Evolutionary conservation across 2,329 filamentous ascomycete species (phyloP).

Genomic region (Aspergillus uvarum): DNA sequence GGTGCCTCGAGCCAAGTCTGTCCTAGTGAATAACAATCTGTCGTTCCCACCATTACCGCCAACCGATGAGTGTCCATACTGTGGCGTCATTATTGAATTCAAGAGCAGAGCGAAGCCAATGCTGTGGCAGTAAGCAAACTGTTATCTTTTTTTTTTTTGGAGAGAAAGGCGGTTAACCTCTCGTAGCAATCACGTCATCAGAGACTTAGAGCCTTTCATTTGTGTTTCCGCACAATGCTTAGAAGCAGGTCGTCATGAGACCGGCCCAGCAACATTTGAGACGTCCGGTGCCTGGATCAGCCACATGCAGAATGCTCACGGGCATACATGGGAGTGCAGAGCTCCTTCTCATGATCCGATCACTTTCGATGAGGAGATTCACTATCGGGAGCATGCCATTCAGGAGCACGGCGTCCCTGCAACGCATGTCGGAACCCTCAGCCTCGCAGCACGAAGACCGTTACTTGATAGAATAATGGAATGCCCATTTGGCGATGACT

Average conservation of each 20-base stretch:
- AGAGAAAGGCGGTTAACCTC: slow-evolving; percentile 3
- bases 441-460: slow-evolving; percentile 28
- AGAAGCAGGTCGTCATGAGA: slow-evolving; percentile 4
- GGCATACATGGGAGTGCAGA: slow-evolving; percentile 31
- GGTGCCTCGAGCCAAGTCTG: slow-evolving; percentile 13
- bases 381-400: slow-evolving; percentile 28
- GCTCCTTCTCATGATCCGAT: slow-evolving; percentile 29
- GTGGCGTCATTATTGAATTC: slow-evolving; percentile 15
- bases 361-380: slow-evolving; percentile 24
- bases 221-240: slow-evolving; percentile 14
- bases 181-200: slow-evolving; percentile 12
- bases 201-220: slow-evolving; percentile 16
- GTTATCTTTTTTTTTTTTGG: not conserved
- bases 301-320: slow-evolving; percentile 27
- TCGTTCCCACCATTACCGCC: slow-evolving; percentile 16
- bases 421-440: slow-evolving; percentile 20
- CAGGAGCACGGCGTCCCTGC: slow-evolving; percentile 24
- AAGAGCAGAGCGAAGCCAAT: slow-evolving; percentile 6
- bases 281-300: slow-evolving; percentile 13
- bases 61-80: slow-evolving; percentile 15
- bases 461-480: slow-evolving; percentile 23
- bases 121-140: slow-evolving; percentile 12
- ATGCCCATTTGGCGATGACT: slow-evolving; percentile 32
- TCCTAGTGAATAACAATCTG: slow-evolving; percentile 15
- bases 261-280: slow-evolving; percentile 14